Conservation (phyloP, 83 land plant species). For the Picea abies region DNA sequence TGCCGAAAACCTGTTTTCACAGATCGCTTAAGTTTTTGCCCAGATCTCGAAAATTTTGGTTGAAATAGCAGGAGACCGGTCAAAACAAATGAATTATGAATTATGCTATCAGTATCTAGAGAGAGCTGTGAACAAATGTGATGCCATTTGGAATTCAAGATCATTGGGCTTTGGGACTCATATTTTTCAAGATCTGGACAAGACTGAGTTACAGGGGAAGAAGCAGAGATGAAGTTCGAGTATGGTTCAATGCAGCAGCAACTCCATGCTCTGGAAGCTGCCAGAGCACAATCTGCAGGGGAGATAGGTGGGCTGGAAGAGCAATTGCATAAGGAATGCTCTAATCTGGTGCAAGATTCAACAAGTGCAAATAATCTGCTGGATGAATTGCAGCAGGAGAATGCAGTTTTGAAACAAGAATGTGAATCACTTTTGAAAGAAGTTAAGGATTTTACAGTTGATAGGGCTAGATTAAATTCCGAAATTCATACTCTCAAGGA, state of each 20-base stretch:
- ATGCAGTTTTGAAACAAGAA: background rate
- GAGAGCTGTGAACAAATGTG: too few relatives aligned
- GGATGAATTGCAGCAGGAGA: background rate
- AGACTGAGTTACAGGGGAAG: background rate
- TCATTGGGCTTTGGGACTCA: too few relatives aligned
- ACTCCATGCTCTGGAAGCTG: background rate
- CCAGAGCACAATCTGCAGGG: background rate
- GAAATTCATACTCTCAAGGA: slow-evolving; percentile 14
- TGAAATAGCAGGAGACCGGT: too few relatives aligned
- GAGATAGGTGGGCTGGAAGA: background rate
- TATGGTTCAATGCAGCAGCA: background rate
- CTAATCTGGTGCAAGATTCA: background rate
- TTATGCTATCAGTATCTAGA: too few relatives aligned
- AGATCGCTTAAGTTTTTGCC: too few relatives aligned
- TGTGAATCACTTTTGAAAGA: background rate
- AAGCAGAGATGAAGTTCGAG: background rate
- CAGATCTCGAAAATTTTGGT: too few relatives aligned
- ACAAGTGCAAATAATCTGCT: background rate
- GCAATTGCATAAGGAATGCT: background rate
- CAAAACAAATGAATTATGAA: too few relatives aligned
- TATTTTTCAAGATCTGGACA: too few relatives aligned
- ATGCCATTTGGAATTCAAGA: too few relatives aligned
- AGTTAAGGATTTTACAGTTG: too few relatives aligned
- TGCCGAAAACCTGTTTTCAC: too few relatives aligned
- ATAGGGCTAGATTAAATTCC: too few relatives aligned